Base-by-base conservation (phyloP, 768 basidiomycete species). In the Boletus vinaceobasis region DNA sequence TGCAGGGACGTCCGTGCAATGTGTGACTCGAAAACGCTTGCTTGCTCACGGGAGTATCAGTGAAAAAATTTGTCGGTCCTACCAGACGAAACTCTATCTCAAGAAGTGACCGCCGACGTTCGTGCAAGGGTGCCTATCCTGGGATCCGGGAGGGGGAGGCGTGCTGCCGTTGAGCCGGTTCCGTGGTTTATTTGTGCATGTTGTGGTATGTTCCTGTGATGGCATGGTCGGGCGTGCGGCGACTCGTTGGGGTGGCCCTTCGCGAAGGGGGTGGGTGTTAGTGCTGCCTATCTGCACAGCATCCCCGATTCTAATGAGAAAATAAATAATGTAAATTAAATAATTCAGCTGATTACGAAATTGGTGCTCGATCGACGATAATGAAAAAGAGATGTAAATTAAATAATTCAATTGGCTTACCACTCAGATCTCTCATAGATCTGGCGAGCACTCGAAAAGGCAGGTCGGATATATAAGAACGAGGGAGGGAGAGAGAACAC, bases 361-460 rank as follows among this genome's bases (percentile, higher is more conserved):
- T 44, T 7, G 47, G 46, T 59, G 53, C 53, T 66, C 66, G 70
- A 71, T 70, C 67, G 67, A 69, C 67, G 56, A 72, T 72, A 70
- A 69, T 67, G 53, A 68, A 68, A 60, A 56, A 38, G 51, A 50
- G 50, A 29, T 48, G 53, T 62, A 63, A 70, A 65, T 70, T 69
- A 69, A 70, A 70, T 69, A 69, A 68, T 64, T 64, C 60, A 69
- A 68, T 66, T 58, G 48, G 27, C 48, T 33, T 7, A n/a, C n/a
- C n/a, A n/a, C n/a, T n/a, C n/a, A n/a, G 55, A 69, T 69, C 68
- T 62, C 6, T 53, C 52, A 19, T 52, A 44, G 60, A 66, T 68
- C 70, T 53, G 7, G 47, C 10, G 14, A 26, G 17, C 23, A 0
- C 64, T 53, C 3, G 21, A 71, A 65, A 56, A 19, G 65, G 69